Evolutionary conservation across 2,329 filamentous ascomycete species (phyloP), one percentile per base, ranked within the genome.

Genomic region (Corniculantispora saksenae): DNA sequence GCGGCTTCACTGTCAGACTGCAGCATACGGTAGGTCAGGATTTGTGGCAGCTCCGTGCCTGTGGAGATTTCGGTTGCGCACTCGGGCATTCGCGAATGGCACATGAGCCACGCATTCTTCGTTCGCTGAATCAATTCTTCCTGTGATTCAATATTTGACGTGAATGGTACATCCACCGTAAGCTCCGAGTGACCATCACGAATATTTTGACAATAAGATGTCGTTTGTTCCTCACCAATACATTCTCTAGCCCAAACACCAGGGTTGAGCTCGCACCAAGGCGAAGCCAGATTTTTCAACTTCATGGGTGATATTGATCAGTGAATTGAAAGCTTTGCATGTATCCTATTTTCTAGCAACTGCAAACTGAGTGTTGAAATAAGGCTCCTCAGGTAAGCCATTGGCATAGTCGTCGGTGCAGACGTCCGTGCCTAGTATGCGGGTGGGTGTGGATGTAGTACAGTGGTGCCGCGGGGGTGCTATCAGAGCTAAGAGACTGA

Each of bases 141-240:
- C 9, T 9, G 27, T 9, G 40, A 47, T 8, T 40, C 12, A 3
- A 47, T 25, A 43, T 21, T 48, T 25, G 32, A 32, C 7, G 57
- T 48, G 43, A 60, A 60, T 6, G 57, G 43, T 43, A 60, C 57
- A 10, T 48, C 57, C 25, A 60, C 48, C 40, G 57, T 60, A 43
- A 60, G 57, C 19, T 60, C 57, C 6, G 57, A 48, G 57, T 60
- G 57, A 7, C 57, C 57, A 19, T 60, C 57, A 27, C 57, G 57
- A 19, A 60, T 40, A 13, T 60, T 60, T 6, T 60, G 57, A 1
- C 1, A 21, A 43, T 60, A 60, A 1, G 57, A 60, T 8, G 57
- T 43, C 17, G 57, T 50, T 19, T 60, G 57, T 43, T 60, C 57
- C 27, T 60, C 57, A 8, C 57, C 57, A 3, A 60, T 19, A n/a